Evolutionary conservation across 1,284 basidiomycete species (phyloP).

Genomic region (Pseudomicrostroma phylloplanum): DNA sequence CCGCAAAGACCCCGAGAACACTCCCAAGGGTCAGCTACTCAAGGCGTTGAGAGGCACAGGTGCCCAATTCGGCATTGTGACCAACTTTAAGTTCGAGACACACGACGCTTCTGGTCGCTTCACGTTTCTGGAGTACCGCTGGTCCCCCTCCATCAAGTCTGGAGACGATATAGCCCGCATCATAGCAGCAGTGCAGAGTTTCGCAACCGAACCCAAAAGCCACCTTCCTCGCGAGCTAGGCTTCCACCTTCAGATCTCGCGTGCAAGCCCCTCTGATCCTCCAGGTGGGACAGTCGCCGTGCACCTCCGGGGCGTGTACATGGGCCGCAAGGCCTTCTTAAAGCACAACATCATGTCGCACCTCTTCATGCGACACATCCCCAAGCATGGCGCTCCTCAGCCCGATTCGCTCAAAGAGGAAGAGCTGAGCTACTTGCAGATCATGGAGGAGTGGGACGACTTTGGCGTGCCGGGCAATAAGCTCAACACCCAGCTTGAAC

Average conservation of each 20-base stretch:
- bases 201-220: conserved; percentile 5
- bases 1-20: conserved; percentile 12
- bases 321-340: conserved; percentile 12
- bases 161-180: conserved; percentile 15
- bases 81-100: conserved; percentile 33
- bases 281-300: conserved; percentile 15
- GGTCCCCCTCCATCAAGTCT: conserved; percentile 25
- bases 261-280: conserved; percentile 12
- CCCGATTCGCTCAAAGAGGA: conserved; percentile 14
- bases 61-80: conserved; percentile 49
- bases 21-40: conserved; percentile 25
- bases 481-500: conserved; percentile 33
- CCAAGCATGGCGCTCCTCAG: conserved; percentile 17
- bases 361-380: conserved; percentile 18
- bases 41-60: conserved; percentile 50
- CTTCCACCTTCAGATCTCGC: conserved; percentile 32
- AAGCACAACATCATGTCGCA: neutral
- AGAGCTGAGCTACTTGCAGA: conserved; percentile 22
- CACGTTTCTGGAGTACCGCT: conserved; percentile 29
- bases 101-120: conserved; percentile 31
- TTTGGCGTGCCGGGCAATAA: conserved; percentile 34
- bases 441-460: conserved; percentile 44
- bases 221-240: conserved; percentile 24
- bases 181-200: conserved; percentile 28
- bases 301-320: conserved; percentile 29